phyloP scores from a whole-genome alignment of 148 eudicot species.

The Camellia japonica region DNA sequence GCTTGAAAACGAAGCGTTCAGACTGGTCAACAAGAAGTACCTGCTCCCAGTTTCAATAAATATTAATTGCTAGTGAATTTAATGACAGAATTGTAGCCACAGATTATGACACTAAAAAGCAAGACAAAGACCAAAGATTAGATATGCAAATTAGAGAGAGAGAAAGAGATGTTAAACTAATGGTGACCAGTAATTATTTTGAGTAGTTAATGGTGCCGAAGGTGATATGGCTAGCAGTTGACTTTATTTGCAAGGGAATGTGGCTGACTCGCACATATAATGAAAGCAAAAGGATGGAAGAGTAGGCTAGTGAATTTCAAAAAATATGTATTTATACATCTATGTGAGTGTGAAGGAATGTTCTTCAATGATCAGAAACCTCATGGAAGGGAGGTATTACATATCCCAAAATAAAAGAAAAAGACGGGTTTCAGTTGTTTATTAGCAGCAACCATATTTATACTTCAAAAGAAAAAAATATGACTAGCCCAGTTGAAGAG shows the following conservation, averaged over 20 bases:
- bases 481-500: not conserved
- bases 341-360: not conserved
- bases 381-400: no score
- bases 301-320: not conserved
- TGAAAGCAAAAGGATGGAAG: no score
- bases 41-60: conserved; percentile 44
- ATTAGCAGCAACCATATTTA: no score
- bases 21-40: conserved; percentile 92
- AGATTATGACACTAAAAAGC: conserved; percentile 4
- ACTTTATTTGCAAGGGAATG: no score
- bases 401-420: not conserved
- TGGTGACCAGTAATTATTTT: no score
- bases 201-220: no score
- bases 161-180: no score
- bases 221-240: no score
- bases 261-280: no score
- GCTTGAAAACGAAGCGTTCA: conserved; percentile 95
- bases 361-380: not conserved
- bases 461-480: no score
- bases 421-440: not conserved
- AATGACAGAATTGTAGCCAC: not conserved
- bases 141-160: no score
- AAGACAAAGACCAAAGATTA: no score
- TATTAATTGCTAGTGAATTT: not conserved
- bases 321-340: not conserved